Conservation (phyloP, 495 filamentous ascomycete species). For the Paragyromitra xinjiangensis region DNA sequence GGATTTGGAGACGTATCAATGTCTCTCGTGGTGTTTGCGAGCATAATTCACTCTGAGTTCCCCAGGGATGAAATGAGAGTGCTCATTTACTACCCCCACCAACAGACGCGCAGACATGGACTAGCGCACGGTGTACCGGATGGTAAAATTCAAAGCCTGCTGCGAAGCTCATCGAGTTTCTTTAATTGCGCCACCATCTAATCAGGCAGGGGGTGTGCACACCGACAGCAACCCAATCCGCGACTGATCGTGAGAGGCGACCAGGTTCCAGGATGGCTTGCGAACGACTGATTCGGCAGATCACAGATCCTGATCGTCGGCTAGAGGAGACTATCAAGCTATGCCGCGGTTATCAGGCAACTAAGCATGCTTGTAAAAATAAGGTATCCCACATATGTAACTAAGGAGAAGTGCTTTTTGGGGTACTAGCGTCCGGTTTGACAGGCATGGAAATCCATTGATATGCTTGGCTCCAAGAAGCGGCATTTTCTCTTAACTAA, state of each 20-base stretch:
- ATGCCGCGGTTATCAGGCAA: neutral
- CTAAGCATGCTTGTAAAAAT: neutral
- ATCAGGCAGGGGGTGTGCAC: neutral
- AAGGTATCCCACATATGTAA: slow-evolving; percentile 4
- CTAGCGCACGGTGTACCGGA: neutral
- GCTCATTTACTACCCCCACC: slow-evolving; percentile 16
- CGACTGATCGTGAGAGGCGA: neutral
- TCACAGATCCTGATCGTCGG: slow-evolving; percentile 27
- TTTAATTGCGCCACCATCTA: slow-evolving; percentile 3
- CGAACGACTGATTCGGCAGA: slow-evolving; percentile 12
- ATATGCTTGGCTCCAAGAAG: neutral
- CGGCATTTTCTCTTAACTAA: neutral
- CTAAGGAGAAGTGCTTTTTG: neutral
- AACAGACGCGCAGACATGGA: slow-evolving; percentile 1
- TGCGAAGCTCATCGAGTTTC: slow-evolving; percentile 5
- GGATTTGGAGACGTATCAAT: slow-evolving; percentile 13
- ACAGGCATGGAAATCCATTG: slow-evolving; percentile 9
- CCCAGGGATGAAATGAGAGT: neutral
- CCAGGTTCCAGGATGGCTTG: slow-evolving; percentile 8
- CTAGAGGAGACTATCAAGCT: neutral
- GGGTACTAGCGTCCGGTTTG: neutral
- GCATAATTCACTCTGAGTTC: slow-evolving; percentile 1
- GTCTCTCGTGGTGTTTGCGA: neutral
- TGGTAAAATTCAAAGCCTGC: neutral
- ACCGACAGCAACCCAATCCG: neutral